Evolutionary conservation across 2,329 filamentous ascomycete genomes (phyloP), one percentile per base, ranked within the genome.

Genomic region (Fusarium sp.): DNA sequence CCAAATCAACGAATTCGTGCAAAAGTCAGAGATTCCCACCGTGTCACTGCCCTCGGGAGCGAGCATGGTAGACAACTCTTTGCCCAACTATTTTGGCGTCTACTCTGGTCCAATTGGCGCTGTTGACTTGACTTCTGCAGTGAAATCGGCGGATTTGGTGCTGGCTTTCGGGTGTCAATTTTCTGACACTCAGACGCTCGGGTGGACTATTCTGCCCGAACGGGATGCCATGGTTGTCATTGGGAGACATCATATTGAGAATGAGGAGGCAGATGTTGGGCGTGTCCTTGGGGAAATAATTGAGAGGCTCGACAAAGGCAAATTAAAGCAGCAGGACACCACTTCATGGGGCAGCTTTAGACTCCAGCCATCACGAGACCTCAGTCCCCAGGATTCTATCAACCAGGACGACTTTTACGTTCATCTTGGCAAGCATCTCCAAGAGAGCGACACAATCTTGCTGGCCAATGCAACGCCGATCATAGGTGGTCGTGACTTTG

Each of bases 141-240:
- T 58, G 1, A 42, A 63, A 2, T 53, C 52, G 3, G 36, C 46
- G 1, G 66, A 69, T 11, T 10, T 65, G 0, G 59, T 67, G 1
- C 8, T 69, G 28, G 36, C 48, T 7, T 57, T 69, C 10, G 63
- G 62, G 1, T 68, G 66, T 0, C 55, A 67, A 1, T 34, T 55
- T 1, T 65, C 63, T 1, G 67, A 70, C 12, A 45, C 58, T 0
- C 62, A 70, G 11, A 70, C 66, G 0, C 58, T 69, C 1, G 67
- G 67, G 0, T 70, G 52, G 19, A 42, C 48, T 0, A 45, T 47
- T 0, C 10, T 54, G 0, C 59, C 67, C 1, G 30, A 67, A 1
- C 11, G 47, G 4, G 2, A 38, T 0, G 26, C 4, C 0, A 54
- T 69, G 20, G n/a, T 42, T 14, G 15, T 50, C 8, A n/a, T 64